These are phyloP conservation scores for Backusella circina DNA, from an alignment of 192 early-diverging fungal species.

Conservation along the genomic window DNA sequence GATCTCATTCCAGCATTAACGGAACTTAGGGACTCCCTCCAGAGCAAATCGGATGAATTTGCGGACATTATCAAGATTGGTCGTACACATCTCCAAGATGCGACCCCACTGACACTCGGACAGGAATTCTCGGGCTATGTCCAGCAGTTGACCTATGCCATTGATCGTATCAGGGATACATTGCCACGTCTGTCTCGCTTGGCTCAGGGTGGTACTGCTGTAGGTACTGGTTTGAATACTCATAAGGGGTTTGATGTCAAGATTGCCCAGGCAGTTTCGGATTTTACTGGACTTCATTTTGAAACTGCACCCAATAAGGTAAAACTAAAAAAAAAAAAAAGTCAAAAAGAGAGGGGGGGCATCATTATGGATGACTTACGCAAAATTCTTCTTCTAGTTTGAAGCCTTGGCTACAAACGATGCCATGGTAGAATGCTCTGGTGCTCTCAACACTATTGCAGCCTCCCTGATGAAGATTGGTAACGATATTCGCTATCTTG, in stretches of 20 bases:
- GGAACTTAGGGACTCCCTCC: slow-evolving; percentile 69
- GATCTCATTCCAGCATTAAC: slow-evolving; percentile 80
- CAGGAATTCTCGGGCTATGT: slow-evolving; percentile 97
- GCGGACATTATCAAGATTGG: slow-evolving; percentile 96
- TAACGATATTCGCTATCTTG: slow-evolving; percentile 93
- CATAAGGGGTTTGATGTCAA: slow-evolving; percentile 86
- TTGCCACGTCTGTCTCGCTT: slow-evolving; percentile 84
- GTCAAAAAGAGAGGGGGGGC: too few relatives aligned
- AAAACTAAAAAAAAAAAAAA: neutral
- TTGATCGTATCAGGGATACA: slow-evolving; percentile 78
- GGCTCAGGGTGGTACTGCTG: slow-evolving; percentile 93
- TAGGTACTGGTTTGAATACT: slow-evolving; percentile 97
- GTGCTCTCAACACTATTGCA: slow-evolving; percentile 90
- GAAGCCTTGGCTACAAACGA: slow-evolving; percentile 98
- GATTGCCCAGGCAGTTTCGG: slow-evolving; percentile 82
- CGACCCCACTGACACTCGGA: slow-evolving; percentile 84
- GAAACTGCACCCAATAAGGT: slow-evolving; percentile 94
- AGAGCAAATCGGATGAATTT: slow-evolving; percentile 75
- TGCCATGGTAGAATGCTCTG: slow-evolving; percentile 91
- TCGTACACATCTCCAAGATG: slow-evolving; percentile 90
- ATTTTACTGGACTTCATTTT: slow-evolving; percentile 82
- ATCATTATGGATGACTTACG: neutral
- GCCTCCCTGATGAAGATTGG: slow-evolving; percentile 97
- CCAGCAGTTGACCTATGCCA: slow-evolving; percentile 81
- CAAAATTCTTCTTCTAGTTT: slow-evolving; percentile 62